Conservation (phyloP, 768 basidiomycete genomes). For the Psilocybe azurescens region DNA sequence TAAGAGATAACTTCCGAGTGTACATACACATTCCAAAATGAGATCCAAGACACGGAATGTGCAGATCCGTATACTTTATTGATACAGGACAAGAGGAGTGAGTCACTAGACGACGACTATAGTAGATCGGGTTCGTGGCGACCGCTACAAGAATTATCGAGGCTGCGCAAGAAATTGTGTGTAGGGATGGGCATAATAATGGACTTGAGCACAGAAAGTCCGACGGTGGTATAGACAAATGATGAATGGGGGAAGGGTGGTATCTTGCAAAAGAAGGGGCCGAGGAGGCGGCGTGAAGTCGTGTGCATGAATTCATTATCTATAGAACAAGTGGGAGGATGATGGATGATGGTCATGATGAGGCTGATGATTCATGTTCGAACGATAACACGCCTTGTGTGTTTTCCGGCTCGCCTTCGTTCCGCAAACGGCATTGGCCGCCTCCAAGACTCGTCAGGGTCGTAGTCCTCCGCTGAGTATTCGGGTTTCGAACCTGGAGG, state of each 20-base stretch:
- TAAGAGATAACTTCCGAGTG: too few relatives aligned
- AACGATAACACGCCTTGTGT: slow-evolving; percentile 76
- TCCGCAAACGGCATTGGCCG: slow-evolving; percentile 76
- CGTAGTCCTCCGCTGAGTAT: slow-evolving; percentile 53
- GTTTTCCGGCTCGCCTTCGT: slow-evolving; percentile 79
- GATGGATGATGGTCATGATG: slow-evolving; percentile 21
- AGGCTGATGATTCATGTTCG: slow-evolving; percentile 37
- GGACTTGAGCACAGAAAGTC: not conserved
- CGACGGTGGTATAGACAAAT: not conserved
- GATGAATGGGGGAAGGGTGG: slow-evolving; percentile 3
- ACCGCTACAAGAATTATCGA: not conserved
- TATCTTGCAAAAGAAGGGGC: slow-evolving; percentile 9
- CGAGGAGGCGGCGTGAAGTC: slow-evolving; percentile 11
- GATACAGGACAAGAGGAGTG: not conserved
- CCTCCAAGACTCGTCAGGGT: slow-evolving; percentile 74
- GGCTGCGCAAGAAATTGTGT: not conserved
- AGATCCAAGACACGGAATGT: not conserved
- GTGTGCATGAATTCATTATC: slow-evolving; percentile 8
- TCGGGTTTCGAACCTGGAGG: slow-evolving; percentile 40
- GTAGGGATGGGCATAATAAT: not conserved
- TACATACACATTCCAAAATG: not conserved
- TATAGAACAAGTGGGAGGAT: slow-evolving; percentile 13
- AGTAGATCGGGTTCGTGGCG: not conserved
- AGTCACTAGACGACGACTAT: not conserved
- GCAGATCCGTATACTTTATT: not conserved